Percentiles rank a stretch among this genome's conserved stretches.
phyloP scores from a whole-genome alignment of 345 rosid species.

The Noccaea caerulescens region DNA sequence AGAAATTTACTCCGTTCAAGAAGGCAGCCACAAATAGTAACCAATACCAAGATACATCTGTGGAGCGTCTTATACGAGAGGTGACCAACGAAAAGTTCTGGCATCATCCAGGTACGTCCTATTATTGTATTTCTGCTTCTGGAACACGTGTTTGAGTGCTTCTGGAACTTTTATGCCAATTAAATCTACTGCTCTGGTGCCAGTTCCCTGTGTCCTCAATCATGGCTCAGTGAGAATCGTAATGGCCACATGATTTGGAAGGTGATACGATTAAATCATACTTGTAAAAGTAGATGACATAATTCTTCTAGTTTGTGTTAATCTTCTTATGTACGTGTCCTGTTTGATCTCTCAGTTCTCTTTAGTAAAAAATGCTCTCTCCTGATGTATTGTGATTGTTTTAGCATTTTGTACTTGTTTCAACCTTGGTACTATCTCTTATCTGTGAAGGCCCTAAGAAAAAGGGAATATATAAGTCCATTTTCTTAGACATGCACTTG shows the following conservation, averaged over 20 bases:
- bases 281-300: slow-evolving; percentile 42
- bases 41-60: slow-evolving; percentile 93
- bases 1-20: slow-evolving; percentile 69
- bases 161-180: slow-evolving; percentile 44
- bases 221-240: slow-evolving; percentile 47
- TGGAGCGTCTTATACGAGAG: slow-evolving; percentile 97
- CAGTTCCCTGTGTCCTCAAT: slow-evolving; percentile 45
- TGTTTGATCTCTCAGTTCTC: slow-evolving; percentile 1
- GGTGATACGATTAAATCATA: slow-evolving; percentile 46
- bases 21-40: slow-evolving; percentile 50
- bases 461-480: not conserved
- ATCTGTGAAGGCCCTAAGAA: not conserved
- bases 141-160: slow-evolving; percentile 35
- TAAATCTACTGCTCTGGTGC: slow-evolving; percentile 44
- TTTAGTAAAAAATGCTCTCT: slow-evolving; percentile 9
- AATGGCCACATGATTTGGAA: slow-evolving; percentile 47
- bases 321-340: slow-evolving; percentile 10
- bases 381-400: slow-evolving; percentile 10
- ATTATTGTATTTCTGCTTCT: slow-evolving; percentile 19
- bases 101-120: slow-evolving; percentile 60
- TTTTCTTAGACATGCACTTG: not conserved
- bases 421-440: slow-evolving; percentile 10
- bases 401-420: not conserved
- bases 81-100: slow-evolving; percentile 94
- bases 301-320: slow-evolving; percentile 18